Percentiles rank a stretch among this genome's conserved stretches.
These are phyloP conservation scores for Fomitopsis betulina DNA, from an alignment of 1,284 basidiomycete species.

Conservation along the genomic window DNA sequence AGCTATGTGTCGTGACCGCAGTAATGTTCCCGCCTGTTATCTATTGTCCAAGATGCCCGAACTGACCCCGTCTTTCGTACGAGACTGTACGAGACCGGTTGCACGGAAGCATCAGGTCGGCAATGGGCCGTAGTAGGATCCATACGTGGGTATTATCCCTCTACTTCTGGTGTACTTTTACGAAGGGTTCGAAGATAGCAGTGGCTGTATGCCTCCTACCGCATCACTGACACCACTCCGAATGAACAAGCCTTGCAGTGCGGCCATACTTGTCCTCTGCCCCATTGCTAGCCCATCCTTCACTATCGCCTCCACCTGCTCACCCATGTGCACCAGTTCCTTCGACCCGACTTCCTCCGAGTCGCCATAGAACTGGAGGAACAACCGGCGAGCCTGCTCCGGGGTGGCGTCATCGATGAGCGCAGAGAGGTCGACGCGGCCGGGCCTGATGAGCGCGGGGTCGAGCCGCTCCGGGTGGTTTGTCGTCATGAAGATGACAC, in stretches of 20 bases:
- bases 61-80: not conserved
- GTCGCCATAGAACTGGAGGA: constrained; percentile 80
- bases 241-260: constrained; percentile 91
- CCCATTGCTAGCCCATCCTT: constrained; percentile 48
- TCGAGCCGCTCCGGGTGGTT: constrained; percentile 95
- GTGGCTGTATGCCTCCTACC: constrained; percentile 46
- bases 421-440: constrained; percentile 91
- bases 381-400: constrained; percentile 76
- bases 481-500: constrained; percentile 93
- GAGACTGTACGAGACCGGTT: not conserved
- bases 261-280: constrained; percentile 84
- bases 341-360: constrained; percentile 27
- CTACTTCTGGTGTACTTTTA: not conserved
- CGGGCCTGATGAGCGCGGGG: constrained; percentile 95
- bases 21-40: not conserved
- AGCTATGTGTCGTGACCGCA: not conserved
- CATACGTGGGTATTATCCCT: not conserved
- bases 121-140: no score
- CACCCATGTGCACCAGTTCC: constrained; percentile 46
- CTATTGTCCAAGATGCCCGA: not conserved
- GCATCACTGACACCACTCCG: constrained; percentile 64
- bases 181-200: constrained; percentile 17
- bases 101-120: no score
- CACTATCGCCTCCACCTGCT: constrained; percentile 49
- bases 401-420: constrained; percentile 87